Conservation (phyloP, 306 rosid species). For the Begonia loranthoides region DNA sequence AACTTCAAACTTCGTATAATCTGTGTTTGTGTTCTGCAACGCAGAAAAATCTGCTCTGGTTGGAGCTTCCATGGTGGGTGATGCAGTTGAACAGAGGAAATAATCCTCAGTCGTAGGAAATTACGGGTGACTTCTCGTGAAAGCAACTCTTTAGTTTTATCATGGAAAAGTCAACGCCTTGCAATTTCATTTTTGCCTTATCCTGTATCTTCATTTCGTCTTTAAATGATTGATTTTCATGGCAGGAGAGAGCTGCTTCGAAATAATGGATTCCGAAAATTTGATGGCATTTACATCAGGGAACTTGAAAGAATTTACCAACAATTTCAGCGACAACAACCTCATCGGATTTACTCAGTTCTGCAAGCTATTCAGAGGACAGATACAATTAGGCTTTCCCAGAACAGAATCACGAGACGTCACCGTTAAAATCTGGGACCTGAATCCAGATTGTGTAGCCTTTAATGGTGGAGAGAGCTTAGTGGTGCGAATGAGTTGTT, state of each 20-base stretch:
- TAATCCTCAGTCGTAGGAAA: background rate
- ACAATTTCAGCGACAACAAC: slow-evolving; percentile 27
- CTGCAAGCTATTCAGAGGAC: slow-evolving; percentile 39
- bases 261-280: slow-evolving; percentile 14
- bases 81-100: too few relatives aligned
- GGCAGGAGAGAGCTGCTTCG: background rate
- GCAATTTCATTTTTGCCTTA: background rate
- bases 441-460: slow-evolving; percentile 13
- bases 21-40: too few relatives aligned
- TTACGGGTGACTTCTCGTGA: background rate
- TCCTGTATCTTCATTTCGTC: background rate
- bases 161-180: background rate
- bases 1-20: too few relatives aligned
- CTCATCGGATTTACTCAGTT: slow-evolving; percentile 34
- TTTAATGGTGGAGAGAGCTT: slow-evolving; percentile 16
- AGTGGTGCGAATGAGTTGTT: slow-evolving; percentile 23
- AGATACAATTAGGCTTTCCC: slow-evolving; percentile 10
- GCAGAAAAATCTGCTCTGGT: too few relatives aligned
- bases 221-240: slow-evolving; percentile 1
- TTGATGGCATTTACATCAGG: slow-evolving; percentile 21
- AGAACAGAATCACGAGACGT: slow-evolving; percentile 17
- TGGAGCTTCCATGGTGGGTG: too few relatives aligned
- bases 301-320: slow-evolving; percentile 29
- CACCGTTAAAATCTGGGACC: slow-evolving; percentile 37
- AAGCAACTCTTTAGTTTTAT: background rate